A percentile compares a stretch with the other conserved stretches of the same genome.
Evolutionary conservation across 1,284 basidiomycete genomes (phyloP).

Genomic region (Erythrobasidium hasegawianum): DNA sequence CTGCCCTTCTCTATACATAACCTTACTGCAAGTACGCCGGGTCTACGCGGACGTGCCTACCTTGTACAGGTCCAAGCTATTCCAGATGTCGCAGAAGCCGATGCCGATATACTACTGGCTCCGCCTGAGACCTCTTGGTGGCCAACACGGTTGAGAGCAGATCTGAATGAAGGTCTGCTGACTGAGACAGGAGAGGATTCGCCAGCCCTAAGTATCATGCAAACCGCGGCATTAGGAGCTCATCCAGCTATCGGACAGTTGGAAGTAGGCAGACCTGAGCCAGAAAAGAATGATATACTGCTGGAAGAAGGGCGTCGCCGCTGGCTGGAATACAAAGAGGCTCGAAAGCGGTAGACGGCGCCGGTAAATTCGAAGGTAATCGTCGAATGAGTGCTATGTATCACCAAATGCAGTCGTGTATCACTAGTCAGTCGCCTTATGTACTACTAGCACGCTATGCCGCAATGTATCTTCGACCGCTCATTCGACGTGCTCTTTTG

Average conservation of each 20-base stretch:
- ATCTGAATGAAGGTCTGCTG: slow-evolving; percentile 26
- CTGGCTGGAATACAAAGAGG: slow-evolving; percentile 25
- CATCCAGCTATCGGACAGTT: not conserved
- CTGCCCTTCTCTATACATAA: slow-evolving; percentile 19
- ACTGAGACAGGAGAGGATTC: slow-evolving; percentile 13
- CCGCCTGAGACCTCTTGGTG: slow-evolving; percentile 9
- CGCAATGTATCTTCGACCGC: no score
- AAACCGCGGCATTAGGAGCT: not conserved
- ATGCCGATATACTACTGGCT: not conserved
- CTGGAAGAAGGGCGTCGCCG: slow-evolving; percentile 21
- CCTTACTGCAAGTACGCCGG: not conserved
- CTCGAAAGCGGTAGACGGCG: not conserved
- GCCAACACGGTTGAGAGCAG: slow-evolving; percentile 12
- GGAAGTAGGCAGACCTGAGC: no score
- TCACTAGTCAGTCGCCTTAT: no score
- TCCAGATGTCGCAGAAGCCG: not conserved
- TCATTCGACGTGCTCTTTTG: no score
- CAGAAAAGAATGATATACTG: slow-evolving; percentile 18
- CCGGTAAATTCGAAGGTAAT: no score
- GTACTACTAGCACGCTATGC: no score
- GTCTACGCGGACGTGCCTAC: slow-evolving; percentile 7
- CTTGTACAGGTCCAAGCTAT: slow-evolving; percentile 18
- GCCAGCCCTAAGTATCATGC: slow-evolving; percentile 10
- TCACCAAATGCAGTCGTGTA: not conserved
- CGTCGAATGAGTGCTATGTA: no score